Evolutionary conservation across 495 filamentous ascomycete genomes (phyloP), one percentile per base, ranked within the genome.

Genomic region (Hypoxylon rickii): DNA sequence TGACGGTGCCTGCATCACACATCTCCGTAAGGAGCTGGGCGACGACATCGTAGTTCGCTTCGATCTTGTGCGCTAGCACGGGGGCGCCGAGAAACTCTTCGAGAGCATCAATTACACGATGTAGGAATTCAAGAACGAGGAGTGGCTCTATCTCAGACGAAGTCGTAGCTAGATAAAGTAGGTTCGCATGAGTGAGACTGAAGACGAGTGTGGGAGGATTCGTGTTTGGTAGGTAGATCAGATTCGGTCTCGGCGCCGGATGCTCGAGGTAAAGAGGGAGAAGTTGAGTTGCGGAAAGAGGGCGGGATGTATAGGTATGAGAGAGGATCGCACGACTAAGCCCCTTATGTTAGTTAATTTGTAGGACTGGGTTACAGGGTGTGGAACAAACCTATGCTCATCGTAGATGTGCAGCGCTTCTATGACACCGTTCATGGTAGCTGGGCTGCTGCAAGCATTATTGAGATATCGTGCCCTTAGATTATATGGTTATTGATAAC

Each of bases 331-430:
- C 49, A 48, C 66, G 66, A 42, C 68, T 16, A 10, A 34, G n/a
- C 3, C n/a, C 32, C 17, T 10, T 15, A 7, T 19, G 41, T 58
- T 44, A 57, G 53, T 31, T 21, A 44, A 1, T 11, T 26, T 37
- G 3, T 10, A 31, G 33, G 18, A 43, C 11, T 33, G 12, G 18
- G 10, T 55, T 21, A 29, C 13, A 20, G 29, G 8, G 17, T 26
- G 15, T 40, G 40, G 34, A 20, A 63, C 78, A 65, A 73, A 94
- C 91, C 90, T 91, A 71, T 89, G 81, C 75, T 96, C 90, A 79
- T 97, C 90, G 71, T 87, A 96, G 68, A 98, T 91, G 80, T 97
- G 95, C 65, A 98, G 76, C 64, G 94, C 94, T 80, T 96, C 92
- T 65, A 98, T 88, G 69, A 88, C 85, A 74, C 88, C 84, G 81